These are phyloP conservation scores for Sparassis latifolia DNA, from an alignment of 1,284 basidiomycete genomes.

Conservation along the genomic window DNA sequence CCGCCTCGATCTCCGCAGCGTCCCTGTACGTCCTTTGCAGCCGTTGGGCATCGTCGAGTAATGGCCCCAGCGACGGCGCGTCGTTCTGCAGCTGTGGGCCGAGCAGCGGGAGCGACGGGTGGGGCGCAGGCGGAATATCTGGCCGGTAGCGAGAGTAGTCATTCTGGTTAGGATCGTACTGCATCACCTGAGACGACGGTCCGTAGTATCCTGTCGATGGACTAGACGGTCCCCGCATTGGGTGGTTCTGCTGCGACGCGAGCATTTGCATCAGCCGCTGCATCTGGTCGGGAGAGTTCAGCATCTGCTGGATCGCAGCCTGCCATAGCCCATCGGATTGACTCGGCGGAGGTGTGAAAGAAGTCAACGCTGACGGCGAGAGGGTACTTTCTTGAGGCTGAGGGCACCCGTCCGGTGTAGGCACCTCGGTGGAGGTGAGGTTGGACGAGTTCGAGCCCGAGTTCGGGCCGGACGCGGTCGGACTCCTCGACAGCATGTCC, in stretches of 20 bases:
- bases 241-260: conserved; percentile 29
- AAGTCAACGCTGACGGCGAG: conserved; percentile 15
- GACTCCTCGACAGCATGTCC: conserved; percentile 12
- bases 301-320: conserved; percentile 50
- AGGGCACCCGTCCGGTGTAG: conserved; percentile 2
- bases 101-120: conserved; percentile 14
- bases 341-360: conserved; percentile 15
- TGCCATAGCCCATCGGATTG: conserved; percentile 48
- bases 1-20: conserved; percentile 60
- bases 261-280: conserved; percentile 65
- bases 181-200: conserved; percentile 20
- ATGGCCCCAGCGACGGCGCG: conserved; percentile 29
- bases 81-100: conserved; percentile 12
- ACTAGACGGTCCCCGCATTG: conserved; percentile 7
- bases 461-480: conserved; percentile 1
- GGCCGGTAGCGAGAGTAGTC: conserved; percentile 13
- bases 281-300: conserved; percentile 60
- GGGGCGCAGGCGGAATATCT: conserved; percentile 12
- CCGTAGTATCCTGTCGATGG: not conserved
- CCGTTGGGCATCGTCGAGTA: conserved; percentile 30
- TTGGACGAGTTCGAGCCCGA: conserved; percentile 5
- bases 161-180: conserved; percentile 22
- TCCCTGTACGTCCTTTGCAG: conserved; percentile 56
- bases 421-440: conserved; percentile 3
- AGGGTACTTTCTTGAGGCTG: not conserved